A percentile compares a stretch with the other conserved stretches of the same genome.
Conservation (phyloP, 2,329 filamentous ascomycete species). For the Pseudogymnoascus sp. region DNA sequence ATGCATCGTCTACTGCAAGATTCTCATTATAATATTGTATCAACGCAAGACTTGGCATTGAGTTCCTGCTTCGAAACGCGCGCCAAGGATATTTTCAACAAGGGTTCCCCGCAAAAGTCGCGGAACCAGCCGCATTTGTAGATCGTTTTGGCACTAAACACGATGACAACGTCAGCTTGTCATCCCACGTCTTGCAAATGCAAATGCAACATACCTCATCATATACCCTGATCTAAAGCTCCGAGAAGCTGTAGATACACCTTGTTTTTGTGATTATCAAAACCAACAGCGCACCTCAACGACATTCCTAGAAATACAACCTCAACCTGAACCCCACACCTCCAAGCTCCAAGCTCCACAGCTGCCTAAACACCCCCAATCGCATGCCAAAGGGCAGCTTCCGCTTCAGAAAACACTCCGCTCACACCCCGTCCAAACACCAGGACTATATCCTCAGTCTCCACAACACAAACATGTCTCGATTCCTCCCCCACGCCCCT, state of each 20-base stretch:
- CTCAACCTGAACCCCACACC: background rate
- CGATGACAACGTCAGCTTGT: background rate
- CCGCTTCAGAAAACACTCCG: background rate
- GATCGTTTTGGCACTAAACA: background rate
- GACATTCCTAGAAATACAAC: background rate
- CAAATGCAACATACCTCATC: background rate
- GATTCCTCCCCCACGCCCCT: slow-evolving; percentile 40
- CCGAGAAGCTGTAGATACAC: background rate
- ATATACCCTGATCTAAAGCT: background rate
- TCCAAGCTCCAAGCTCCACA: background rate
- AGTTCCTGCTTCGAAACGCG: background rate
- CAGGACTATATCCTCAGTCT: background rate
- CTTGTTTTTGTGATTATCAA: background rate
- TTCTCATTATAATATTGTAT: background rate
- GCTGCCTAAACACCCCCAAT: background rate
- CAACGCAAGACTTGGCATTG: background rate
- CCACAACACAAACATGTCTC: slow-evolving; percentile 39
- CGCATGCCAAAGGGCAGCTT: background rate
- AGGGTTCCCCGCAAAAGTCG: background rate
- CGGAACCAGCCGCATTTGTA: background rate
- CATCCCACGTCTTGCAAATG: background rate
- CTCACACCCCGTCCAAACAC: background rate
- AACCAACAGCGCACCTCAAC: too few species aligned
- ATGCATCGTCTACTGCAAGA: background rate
- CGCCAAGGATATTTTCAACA: background rate